phyloP scores from a whole-genome alignment of 805 yeast genomes.

The Starmerella apis region DNA sequence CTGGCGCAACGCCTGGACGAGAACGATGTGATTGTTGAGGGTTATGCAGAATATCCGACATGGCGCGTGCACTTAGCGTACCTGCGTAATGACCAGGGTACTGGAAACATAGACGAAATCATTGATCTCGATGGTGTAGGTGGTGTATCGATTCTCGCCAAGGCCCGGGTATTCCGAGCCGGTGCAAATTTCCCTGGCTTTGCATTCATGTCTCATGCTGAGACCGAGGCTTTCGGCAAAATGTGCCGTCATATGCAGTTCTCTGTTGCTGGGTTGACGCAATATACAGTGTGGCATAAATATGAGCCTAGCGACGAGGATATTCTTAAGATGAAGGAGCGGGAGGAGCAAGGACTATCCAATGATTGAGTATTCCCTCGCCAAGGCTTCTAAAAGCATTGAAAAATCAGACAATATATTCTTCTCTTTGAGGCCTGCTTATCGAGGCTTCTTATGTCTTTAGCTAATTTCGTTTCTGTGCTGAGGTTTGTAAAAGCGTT shows the following conservation, averaged over 20 bases:
- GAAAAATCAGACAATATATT: too few species aligned
- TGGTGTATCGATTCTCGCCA: conserved; percentile 83
- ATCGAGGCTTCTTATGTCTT: too few species aligned
- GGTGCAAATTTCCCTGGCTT: conserved; percentile 96
- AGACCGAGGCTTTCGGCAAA: conserved; percentile 93
- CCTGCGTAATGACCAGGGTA: conserved; percentile 65
- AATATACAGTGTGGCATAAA: conserved; percentile 92
- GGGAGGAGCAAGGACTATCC: conserved; percentile 29
- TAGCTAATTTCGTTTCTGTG: too few species aligned
- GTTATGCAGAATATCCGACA: conserved; percentile 95
- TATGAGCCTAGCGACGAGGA: conserved; percentile 94
- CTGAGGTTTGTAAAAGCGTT: too few species aligned
- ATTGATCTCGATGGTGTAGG: conserved; percentile 93
- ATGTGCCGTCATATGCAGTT: conserved; percentile 78
- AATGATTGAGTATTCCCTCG: conserved; percentile 23
- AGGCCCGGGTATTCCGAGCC: conserved; percentile 69
- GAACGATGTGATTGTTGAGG: conserved; percentile 93
- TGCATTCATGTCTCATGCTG: conserved; percentile 90
- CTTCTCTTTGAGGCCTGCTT: too few species aligned
- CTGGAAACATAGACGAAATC: conserved; percentile 83
- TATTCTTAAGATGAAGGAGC: conserved; percentile 46
- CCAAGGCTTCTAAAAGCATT: too few species aligned
- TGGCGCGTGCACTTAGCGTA: conserved; percentile 97
- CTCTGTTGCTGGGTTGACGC: conserved; percentile 81
- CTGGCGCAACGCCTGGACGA: conserved; percentile 51